Evolutionary conservation across 2,329 filamentous ascomycete species (phyloP), one percentile per base, ranked within the genome.

Genomic region (Cladosporium phlei): DNA sequence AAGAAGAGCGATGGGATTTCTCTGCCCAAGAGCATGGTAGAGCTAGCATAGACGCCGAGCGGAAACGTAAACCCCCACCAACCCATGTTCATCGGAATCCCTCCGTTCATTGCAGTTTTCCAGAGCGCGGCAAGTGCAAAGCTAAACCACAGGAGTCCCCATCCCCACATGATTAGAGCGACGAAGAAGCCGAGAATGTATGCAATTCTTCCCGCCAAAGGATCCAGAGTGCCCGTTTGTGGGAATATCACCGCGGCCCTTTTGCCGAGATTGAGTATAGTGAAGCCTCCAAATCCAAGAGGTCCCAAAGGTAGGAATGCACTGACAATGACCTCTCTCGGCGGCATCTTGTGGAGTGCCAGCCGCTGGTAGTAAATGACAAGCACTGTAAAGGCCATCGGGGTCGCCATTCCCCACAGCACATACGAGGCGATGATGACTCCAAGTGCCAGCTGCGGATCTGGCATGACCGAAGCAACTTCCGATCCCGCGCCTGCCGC

Each of bases 311-410:
- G 83, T 0, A 87, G 67, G 55, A 87, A 84, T 5, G 80, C 77
- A 4, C 78, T 83, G 10, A 86, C 82, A 35, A 86, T 82, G 47
- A 82, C 77, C 58, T 86, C 83, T 35, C 77, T 73, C 1, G 82
- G 76, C 0, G 83, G 83, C 14, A 86, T 72, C 32, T 81, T 79
- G 64, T 86, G 78, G 3, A 87, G 62, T 3, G 79, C 80, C 8
- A 88, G 69, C 3, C 83, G 80, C 49, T 84, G 80, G 59, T 85
- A 86, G 63, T 87, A 88, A 24, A 87, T 75, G 8, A 79, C 79
- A 22, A 87, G 66, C 12, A 85, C 75, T 25, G 74, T 72, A 62
- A 82, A 75, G 2, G 82, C 77, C 47, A 87, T 66, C 0, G 77
- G 77, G 1, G 73, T 72, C 6, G 81, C 80, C 49, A 81, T 77